A percentile compares a stretch with the other conserved stretches of the same genome.
These are phyloP conservation scores for Pythium diclinum DNA, from an alignment of 352 stramenopile genomes.

Conservation along the genomic window DNA sequence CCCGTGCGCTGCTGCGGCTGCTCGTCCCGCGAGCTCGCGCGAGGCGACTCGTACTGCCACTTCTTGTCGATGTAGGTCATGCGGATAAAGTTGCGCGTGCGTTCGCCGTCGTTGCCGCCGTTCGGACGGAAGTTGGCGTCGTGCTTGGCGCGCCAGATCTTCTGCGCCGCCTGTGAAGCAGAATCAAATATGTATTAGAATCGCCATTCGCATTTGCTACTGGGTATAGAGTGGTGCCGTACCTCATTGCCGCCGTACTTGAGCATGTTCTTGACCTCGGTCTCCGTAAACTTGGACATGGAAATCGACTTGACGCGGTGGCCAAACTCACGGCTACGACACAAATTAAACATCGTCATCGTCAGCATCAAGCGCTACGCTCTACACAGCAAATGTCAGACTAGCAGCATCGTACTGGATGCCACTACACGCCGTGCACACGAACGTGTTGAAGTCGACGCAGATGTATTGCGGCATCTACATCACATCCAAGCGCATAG, in stretches of 20 bases:
- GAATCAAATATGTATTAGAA: neutral
- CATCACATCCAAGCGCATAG: neutral
- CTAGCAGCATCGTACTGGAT: constrained; percentile 76
- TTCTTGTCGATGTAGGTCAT: constrained; percentile 87
- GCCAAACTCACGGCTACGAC: constrained; percentile 83
- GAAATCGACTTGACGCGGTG: constrained; percentile 93
- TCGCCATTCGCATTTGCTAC: neutral
- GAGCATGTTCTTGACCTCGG: constrained; percentile 87
- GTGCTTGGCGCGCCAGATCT: constrained; percentile 82
- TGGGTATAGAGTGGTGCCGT: neutral
- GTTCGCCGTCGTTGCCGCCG: constrained; percentile 71
- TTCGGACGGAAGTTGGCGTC: constrained; percentile 75
- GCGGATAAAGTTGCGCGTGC: constrained; percentile 87
- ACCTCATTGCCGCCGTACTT: constrained; percentile 89
- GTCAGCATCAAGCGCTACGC: neutral
- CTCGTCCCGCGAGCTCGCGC: constrained; percentile 40
- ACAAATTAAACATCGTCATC: neutral
- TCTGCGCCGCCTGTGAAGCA: constrained; percentile 59
- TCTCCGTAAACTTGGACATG: constrained; percentile 92
- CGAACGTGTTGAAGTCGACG: constrained; percentile 92
- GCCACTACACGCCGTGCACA: constrained; percentile 92
- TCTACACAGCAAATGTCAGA: constrained; percentile 6
- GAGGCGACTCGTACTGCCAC: constrained; percentile 81
- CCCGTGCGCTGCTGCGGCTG: constrained; percentile 50
- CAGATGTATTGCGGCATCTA: constrained; percentile 92